Percentiles rank a stretch among this genome's conserved stretches.
phyloP scores from a whole-genome alignment of 2,329 filamentous ascomycete genomes.

The Pseudogymnoascus sp. region DNA sequence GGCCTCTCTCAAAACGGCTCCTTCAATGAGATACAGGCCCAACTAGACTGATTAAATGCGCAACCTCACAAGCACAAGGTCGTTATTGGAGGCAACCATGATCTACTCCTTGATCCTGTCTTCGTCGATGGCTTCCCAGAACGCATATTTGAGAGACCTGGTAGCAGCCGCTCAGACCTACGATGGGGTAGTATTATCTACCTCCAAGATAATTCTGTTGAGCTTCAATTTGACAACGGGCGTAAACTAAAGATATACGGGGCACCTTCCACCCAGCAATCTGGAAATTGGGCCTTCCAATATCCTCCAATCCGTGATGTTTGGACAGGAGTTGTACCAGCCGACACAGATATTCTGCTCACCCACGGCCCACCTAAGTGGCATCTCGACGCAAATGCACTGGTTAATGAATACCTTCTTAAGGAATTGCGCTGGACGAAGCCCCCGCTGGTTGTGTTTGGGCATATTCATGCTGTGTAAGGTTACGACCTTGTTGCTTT shows the following conservation, averaged over 20 bases:
- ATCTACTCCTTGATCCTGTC: slow-evolving; percentile 69
- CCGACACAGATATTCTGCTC: slow-evolving; percentile 55
- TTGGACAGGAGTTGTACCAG: slow-evolving; percentile 48
- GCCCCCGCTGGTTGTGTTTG: slow-evolving; percentile 58
- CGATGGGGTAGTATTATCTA: slow-evolving; percentile 64
- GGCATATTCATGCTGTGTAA: slow-evolving; percentile 58
- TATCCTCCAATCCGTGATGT: slow-evolving; percentile 45
- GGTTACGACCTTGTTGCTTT: slow-evolving; percentile 55
- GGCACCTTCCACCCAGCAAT: slow-evolving; percentile 65
- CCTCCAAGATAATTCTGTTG: slow-evolving; percentile 62
- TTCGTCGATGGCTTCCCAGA: slow-evolving; percentile 32
- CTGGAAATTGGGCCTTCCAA: background rate
- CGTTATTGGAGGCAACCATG: slow-evolving; percentile 82
- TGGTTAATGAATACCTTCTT: slow-evolving; percentile 54
- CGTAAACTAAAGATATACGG: slow-evolving; percentile 70
- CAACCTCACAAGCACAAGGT: slow-evolving; percentile 76
- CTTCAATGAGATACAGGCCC: slow-evolving; percentile 67
- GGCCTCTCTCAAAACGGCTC: slow-evolving; percentile 74
- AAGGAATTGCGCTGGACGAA: slow-evolving; percentile 53
- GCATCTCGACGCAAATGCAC: slow-evolving; percentile 42
- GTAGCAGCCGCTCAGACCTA: slow-evolving; percentile 41
- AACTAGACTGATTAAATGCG: slow-evolving; percentile 73
- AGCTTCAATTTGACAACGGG: slow-evolving; percentile 54
- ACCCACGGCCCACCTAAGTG: slow-evolving; percentile 60
- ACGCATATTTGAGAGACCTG: background rate